Base-by-base conservation (phyloP, 108 stramenopile genomes). In the Skeletonema costatum region DNA sequence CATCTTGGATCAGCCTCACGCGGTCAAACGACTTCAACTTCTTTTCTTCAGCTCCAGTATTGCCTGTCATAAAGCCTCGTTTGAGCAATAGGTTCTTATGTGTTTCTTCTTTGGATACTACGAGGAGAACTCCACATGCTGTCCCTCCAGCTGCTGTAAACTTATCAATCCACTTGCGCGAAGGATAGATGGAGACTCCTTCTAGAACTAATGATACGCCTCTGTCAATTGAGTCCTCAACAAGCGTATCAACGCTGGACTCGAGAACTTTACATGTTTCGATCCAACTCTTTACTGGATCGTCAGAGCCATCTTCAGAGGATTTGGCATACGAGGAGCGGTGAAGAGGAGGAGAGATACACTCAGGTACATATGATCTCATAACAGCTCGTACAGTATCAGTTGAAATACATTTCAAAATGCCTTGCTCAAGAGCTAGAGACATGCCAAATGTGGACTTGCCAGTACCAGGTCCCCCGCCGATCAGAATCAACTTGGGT, bases 361-460 rank as follows among this genome's bases (percentile, higher is more conserved):
- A 79, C 44, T 81, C 69, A 14, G 78, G 68, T 8, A 87, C 76
- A 69, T 83, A 87, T 9, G 78, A 71, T 13, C 90, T 72, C 87
- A 89, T 86, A 10, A 87, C 83, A 1, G 84, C 81, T 13, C 90
- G 70, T 5, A 92, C 68, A 10, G 90, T 87, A 64, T 92, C 90
- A 13, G 90, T 92, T 2, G 76, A 78, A 9, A 92, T 86, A 62
- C 87, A 89, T 61, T 87, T 87, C 17, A 89, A 60, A 39, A 92
- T 92, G 8, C 87, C 88, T 64, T 87, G 87, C 36, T 86, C 85
- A 2, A 88, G 73, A 9, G 90, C 90, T 21, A 89, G 46, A 2
- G 75, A 71, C 88, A 92, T 89, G 4, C 88, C 90, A 61, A 92
- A 87, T 30, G 90, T 92, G 5, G 53, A 63, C 46, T 86, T 88